These are phyloP conservation scores for Knoxdaviesia capensis DNA, from an alignment of 2,329 filamentous ascomycete species.

Conservation along the genomic window DNA sequence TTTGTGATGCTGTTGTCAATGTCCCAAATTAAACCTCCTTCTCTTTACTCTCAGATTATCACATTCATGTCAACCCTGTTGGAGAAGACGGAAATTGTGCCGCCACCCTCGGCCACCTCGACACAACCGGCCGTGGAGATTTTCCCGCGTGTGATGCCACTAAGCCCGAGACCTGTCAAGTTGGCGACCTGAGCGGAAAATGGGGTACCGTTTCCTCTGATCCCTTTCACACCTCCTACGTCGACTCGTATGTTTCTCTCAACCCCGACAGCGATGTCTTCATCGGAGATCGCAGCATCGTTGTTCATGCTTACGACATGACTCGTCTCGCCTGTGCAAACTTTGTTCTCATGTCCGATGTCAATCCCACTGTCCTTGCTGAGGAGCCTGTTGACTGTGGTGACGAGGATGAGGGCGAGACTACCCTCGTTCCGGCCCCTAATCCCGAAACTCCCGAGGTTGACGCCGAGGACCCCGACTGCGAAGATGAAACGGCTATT, in stretches of 20 bases:
- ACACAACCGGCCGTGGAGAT: constrained; percentile 48
- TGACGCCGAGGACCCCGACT: background rate
- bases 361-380: background rate
- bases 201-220: constrained; percentile 37
- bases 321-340: constrained; percentile 46
- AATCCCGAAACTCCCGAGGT: background rate
- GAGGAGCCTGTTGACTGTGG: background rate
- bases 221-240: constrained; percentile 27
- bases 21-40: background rate
- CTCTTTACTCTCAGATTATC: constrained; percentile 34
- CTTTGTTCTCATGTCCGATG: constrained; percentile 17
- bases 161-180: constrained; percentile 45
- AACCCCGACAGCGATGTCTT: constrained; percentile 28
- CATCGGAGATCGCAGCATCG: constrained; percentile 44
- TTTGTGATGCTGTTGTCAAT: background rate
- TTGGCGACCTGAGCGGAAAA: constrained; percentile 61
- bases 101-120: constrained; percentile 44
- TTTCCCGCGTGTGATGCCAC: constrained; percentile 34
- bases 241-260: constrained; percentile 38
- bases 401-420: background rate
- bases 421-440: too few species aligned
- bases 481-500: background rate
- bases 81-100: constrained; percentile 52
- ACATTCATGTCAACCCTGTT: constrained; percentile 48
- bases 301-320: constrained; percentile 42